Percentiles rank a stretch among this genome's conserved stretches.
Evolutionary conservation across 768 basidiomycete genomes (phyloP).

Genomic region (Pholiota conissans): DNA sequence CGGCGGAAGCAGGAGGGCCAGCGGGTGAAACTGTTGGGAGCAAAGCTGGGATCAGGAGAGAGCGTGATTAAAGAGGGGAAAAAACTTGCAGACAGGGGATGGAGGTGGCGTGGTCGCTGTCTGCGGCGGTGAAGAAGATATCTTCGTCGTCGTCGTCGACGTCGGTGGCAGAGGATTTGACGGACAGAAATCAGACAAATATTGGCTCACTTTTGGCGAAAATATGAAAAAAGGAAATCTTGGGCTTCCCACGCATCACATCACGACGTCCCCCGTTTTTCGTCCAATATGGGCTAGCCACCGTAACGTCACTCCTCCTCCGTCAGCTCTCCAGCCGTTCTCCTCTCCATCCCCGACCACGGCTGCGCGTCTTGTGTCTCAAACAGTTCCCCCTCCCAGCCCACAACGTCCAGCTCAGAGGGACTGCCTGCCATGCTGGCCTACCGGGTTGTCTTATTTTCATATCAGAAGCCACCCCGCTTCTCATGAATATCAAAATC

Average conservation of each 20-base stretch:
- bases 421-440: background rate
- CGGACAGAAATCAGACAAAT: slow-evolving; percentile 8
- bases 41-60: background rate
- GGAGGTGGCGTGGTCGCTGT: background rate
- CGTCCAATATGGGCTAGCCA: background rate
- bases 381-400: background rate
- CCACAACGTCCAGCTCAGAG: background rate
- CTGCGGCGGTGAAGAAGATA: background rate
- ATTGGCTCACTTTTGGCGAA: slow-evolving; percentile 8
- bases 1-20: slow-evolving; percentile 19
- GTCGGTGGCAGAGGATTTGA: slow-evolving; percentile 1
- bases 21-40: slow-evolving; percentile 1
- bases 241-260: slow-evolving; percentile 4
- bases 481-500: background rate
- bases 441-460: background rate
- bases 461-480: background rate
- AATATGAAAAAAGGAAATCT: slow-evolving; percentile 9
- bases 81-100: slow-evolving; percentile 1
- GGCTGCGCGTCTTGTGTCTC: background rate
- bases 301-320: background rate
- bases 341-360: background rate
- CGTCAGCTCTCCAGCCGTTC: background rate
- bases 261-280: slow-evolving; percentile 2
- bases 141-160: slow-evolving; percentile 2
- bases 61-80: background rate